These are phyloP conservation scores for Lentinula sp. DNA, from an alignment of 768 basidiomycete genomes.

Conservation along the genomic window DNA sequence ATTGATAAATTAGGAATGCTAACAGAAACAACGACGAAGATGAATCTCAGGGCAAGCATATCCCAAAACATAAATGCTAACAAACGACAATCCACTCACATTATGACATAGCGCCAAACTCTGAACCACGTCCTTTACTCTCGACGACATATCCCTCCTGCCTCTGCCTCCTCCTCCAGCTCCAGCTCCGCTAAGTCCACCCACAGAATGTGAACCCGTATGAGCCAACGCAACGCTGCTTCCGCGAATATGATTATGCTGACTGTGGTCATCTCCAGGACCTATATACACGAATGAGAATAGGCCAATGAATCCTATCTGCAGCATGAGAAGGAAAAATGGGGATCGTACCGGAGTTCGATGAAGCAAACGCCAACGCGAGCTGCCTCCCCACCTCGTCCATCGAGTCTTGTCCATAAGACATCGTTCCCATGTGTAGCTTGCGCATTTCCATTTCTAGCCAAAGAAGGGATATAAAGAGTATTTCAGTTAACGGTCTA, in stretches of 20 bases:
- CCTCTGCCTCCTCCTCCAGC: conserved; percentile 64
- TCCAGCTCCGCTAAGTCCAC: not conserved
- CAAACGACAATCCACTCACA: conserved; percentile 35
- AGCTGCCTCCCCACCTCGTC: conserved; percentile 95
- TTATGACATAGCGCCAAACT: conserved; percentile 96
- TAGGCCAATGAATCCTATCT: not conserved
- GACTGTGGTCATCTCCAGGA: not conserved
- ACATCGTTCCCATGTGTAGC: conserved; percentile 97
- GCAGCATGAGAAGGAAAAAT: no score
- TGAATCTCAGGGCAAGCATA: no score
- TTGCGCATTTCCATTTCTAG: conserved; percentile 99
- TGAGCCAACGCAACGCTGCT: not conserved
- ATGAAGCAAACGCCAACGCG: conserved; percentile 71
- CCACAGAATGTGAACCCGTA: not conserved
- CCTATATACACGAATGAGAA: not conserved
- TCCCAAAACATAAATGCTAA: no score
- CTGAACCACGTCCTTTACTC: conserved; percentile 87
- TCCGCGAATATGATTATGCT: not conserved
- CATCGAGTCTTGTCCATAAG: conserved; percentile 97
- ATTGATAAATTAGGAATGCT: no score
- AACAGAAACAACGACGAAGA: no score
- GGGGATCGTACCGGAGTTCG: conserved; percentile 51
- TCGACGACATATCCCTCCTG: conserved; percentile 89
- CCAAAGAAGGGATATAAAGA: not conserved
- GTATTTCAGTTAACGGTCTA: not conserved